Conservation (phyloP, 2,329 filamentous ascomycete species). For the Aspergillus pseudonomiae region DNA sequence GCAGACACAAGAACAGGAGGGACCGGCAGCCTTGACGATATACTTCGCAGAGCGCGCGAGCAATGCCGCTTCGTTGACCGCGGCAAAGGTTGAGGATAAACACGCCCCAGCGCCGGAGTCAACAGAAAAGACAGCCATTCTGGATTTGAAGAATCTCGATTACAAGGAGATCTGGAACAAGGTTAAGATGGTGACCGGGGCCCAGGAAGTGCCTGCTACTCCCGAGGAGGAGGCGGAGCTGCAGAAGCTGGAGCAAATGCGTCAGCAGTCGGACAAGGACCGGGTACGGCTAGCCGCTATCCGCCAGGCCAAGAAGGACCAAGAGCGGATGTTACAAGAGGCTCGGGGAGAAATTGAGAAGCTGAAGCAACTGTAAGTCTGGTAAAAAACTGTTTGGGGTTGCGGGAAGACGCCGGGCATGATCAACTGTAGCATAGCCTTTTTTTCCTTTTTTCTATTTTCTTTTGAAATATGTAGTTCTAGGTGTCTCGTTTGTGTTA, state of each 20-base stretch:
- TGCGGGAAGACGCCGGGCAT: constrained; percentile 11
- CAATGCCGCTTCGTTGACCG: constrained; percentile 31
- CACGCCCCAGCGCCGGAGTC: constrained; percentile 37
- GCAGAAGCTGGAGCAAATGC: constrained; percentile 39
- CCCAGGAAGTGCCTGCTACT: constrained; percentile 37
- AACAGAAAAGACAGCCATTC: constrained; percentile 36
- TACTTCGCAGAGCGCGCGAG: constrained; percentile 43
- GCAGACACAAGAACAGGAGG: constrained; percentile 60
- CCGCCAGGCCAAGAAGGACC: constrained; percentile 48
- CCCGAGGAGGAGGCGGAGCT: constrained; percentile 41
- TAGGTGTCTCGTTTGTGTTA: constrained; percentile 13
- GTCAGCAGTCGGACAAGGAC: constrained; percentile 42
- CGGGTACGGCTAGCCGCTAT: constrained; percentile 40
- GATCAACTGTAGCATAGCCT: constrained; percentile 29
- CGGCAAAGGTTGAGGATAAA: constrained; percentile 31
- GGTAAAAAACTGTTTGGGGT: constrained; percentile 9
- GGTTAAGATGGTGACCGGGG: constrained; percentile 45
- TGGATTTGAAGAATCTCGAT: constrained; percentile 44
- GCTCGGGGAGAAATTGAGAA: constrained; percentile 49
- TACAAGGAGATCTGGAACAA: constrained; percentile 47
- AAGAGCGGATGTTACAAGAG: constrained; percentile 48
- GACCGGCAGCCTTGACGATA: constrained; percentile 43
- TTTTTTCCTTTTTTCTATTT: constrained; percentile 19
- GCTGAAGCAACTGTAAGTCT: constrained; percentile 37
- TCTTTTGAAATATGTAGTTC: constrained; percentile 22